Conservation (phyloP, 192 early-diverging fungal genomes). For the Linderina pennispora region DNA sequence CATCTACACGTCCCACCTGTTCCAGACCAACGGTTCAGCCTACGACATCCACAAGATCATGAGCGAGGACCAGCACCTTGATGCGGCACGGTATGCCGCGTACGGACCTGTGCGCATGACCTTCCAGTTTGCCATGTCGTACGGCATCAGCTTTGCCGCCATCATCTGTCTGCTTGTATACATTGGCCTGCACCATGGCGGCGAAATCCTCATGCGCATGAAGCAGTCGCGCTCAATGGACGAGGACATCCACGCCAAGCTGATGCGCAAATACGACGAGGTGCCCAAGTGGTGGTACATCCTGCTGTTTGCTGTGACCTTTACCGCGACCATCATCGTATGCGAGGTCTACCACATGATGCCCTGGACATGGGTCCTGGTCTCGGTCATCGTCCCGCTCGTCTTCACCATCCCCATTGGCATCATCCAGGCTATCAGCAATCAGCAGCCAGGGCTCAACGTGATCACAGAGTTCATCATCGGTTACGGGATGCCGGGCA, state of each 20-base stretch:
- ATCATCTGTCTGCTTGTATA: conserved; percentile 70
- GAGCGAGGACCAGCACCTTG: conserved; percentile 47
- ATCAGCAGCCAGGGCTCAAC: conserved; percentile 71
- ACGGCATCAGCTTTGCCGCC: conserved; percentile 62
- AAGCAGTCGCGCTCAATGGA: conserved; percentile 53
- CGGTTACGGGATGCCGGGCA: conserved; percentile 73
- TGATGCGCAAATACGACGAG: conserved; percentile 70
- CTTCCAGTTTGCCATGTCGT: conserved; percentile 65
- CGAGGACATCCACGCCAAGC: conserved; percentile 63
- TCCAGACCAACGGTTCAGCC: conserved; percentile 48
- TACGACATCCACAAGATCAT: conserved; percentile 59
- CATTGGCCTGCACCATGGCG: conserved; percentile 58
- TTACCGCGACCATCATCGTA: conserved; percentile 26
- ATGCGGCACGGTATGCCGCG: conserved; percentile 53
- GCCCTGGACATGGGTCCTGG: conserved; percentile 67
- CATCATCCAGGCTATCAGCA: conserved; percentile 73
- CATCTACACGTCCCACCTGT: conserved; percentile 59
- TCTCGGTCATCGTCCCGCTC: conserved; percentile 52
- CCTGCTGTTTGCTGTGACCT: conserved; percentile 29
- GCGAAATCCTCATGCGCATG: conserved; percentile 57
- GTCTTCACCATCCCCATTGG: conserved; percentile 76
- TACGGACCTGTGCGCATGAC: conserved; percentile 68
- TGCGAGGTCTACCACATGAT: conserved; percentile 48
- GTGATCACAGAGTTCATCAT: conserved; percentile 82
- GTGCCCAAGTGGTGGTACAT: conserved; percentile 79